Percentiles rank a stretch among this genome's conserved stretches.
phyloP scores from a whole-genome alignment of 2,329 filamentous ascomycete genomes.

The Colletotrichum kahawae region DNA sequence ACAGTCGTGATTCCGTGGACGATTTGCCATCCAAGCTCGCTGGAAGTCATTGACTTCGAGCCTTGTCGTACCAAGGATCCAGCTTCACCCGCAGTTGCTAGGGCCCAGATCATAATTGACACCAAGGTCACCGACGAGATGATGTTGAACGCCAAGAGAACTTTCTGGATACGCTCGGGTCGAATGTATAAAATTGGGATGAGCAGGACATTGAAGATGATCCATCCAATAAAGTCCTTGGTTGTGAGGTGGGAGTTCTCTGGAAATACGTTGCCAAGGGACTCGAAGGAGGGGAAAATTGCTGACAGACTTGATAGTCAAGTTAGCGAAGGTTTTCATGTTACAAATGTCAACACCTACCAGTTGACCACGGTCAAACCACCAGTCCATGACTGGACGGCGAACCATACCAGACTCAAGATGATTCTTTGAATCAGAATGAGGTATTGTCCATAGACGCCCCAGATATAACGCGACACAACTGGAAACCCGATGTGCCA shows the following conservation, averaged over 20 bases:
- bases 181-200: conserved; percentile 47
- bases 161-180: conserved; percentile 41
- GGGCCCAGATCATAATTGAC: conserved; percentile 39
- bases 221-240: conserved; percentile 33
- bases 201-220: conserved; percentile 30
- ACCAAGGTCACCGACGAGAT: conserved; percentile 34
- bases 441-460: conserved; percentile 42
- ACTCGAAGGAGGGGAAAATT: conserved; percentile 30
- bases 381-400: conserved; percentile 36
- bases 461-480: conserved; percentile 42
- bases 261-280: conserved; percentile 28
- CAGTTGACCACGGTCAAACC: conserved; percentile 25
- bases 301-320: conserved; percentile 25
- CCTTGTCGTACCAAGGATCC: conserved; percentile 29
- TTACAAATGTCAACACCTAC: neutral
- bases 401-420: conserved; percentile 43
- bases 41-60: conserved; percentile 7
- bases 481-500: conserved; percentile 51
- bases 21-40: conserved; percentile 39
- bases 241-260: conserved; percentile 27
- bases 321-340: neutral
- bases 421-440: conserved; percentile 43
- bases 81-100: conserved; percentile 34
- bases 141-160: conserved; percentile 33
- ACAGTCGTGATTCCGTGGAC: conserved; percentile 43